phyloP scores from a whole-genome alignment of 108 stramenopile species.

The Mayamaea pseudoterrestris region DNA sequence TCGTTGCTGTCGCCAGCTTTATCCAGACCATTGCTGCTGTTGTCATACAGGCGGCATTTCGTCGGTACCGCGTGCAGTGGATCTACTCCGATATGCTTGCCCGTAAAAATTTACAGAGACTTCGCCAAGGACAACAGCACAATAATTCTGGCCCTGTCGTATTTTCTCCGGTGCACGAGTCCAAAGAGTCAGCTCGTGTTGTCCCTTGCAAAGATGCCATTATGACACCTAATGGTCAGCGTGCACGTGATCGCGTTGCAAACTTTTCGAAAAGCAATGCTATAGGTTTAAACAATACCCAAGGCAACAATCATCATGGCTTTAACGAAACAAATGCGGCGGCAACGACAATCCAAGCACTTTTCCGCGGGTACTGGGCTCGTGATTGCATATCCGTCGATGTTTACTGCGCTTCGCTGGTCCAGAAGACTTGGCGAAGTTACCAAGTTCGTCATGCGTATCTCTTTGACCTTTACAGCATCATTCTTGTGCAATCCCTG shows the following conservation, averaged over 20 bases:
- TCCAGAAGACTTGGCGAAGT: conserved; percentile 41
- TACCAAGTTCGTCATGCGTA: too few relatives aligned
- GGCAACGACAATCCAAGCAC: conserved; percentile 54
- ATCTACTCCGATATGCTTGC: conserved; percentile 1
- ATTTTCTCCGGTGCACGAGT: conserved; percentile 17
- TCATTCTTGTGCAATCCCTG: too few relatives aligned
- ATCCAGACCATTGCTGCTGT: conserved; percentile 66
- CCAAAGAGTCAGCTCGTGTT: neutral
- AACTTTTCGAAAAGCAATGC: neutral
- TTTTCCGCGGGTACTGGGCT: conserved; percentile 75
- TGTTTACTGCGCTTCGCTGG: conserved; percentile 50
- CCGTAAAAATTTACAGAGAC: too few relatives aligned
- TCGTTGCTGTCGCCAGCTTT: conserved; percentile 23
- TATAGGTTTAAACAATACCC: neutral
- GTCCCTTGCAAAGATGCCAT: too few relatives aligned
- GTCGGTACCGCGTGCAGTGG: conserved; percentile 28
- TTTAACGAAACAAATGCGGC: conserved; percentile 24
- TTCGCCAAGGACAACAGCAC: too few relatives aligned
- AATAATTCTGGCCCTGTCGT: too few relatives aligned
- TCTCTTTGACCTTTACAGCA: too few relatives aligned
- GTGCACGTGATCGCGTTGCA: neutral
- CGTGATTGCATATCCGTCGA: conserved; percentile 63
- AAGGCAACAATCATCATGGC: neutral
- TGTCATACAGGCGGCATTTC: conserved; percentile 63
- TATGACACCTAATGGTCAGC: too few relatives aligned